Evolutionary conservation across 768 basidiomycete species (phyloP).

Genomic region (Lentinula boryana): DNA sequence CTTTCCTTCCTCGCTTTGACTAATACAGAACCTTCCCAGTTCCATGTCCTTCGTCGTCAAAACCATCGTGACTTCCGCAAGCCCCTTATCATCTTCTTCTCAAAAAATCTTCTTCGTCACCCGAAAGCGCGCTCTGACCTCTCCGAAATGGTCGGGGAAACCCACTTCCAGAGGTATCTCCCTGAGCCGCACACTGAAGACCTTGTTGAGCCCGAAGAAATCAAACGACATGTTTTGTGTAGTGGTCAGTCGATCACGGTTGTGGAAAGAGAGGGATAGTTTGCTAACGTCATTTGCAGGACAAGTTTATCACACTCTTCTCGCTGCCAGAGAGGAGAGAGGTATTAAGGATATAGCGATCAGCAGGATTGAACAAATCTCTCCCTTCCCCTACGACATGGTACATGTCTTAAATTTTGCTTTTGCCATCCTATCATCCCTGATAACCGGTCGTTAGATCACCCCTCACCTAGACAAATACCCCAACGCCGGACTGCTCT

Average conservation of each 20-base stretch:
- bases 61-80: slow-evolving; percentile 98
- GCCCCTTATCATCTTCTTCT: slow-evolving; percentile 95
- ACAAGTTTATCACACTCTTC: slow-evolving; percentile 89
- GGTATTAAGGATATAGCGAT: slow-evolving; percentile 93
- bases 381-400: slow-evolving; percentile 95
- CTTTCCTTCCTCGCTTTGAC: neutral
- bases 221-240: slow-evolving; percentile 90
- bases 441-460: slow-evolving; percentile 38
- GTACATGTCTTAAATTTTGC: slow-evolving; percentile 32
- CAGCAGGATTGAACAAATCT: slow-evolving; percentile 90
- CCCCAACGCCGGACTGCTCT: slow-evolving; percentile 88
- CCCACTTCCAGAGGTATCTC: slow-evolving; percentile 89
- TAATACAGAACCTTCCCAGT: slow-evolving; percentile 34
- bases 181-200: slow-evolving; percentile 73
- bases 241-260: slow-evolving; percentile 38
- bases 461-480: slow-evolving; percentile 95
- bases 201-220: slow-evolving; percentile 75
- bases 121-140: slow-evolving; percentile 85
- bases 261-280: neutral
- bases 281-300: slow-evolving; percentile 34
- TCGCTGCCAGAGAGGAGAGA: slow-evolving; percentile 86
- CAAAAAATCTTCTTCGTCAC: slow-evolving; percentile 92
- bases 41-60: slow-evolving; percentile 96
- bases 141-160: slow-evolving; percentile 84
- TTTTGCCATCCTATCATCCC: neutral